Conservation (phyloP, 176 grass and related monocot genomes). For the barley (Hordeum vulgare) region MorexV3_pseudomolecules_assembly NC_058521.1:537788156-537788655, state of each 20-base stretch:
- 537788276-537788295: slow-evolving; percentile 11
- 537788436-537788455: slow-evolving; percentile 52
- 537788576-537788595: slow-evolving; percentile 79
- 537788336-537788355: slow-evolving; percentile 91
- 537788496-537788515: slow-evolving; percentile 89
- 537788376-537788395: slow-evolving; percentile 72
- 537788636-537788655: background rate
- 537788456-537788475: slow-evolving; percentile 66
- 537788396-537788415: slow-evolving; percentile 80
- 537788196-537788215: background rate
- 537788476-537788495: slow-evolving; percentile 92
- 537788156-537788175: background rate
- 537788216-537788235: background rate
- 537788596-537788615: slow-evolving; percentile 29
- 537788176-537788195: background rate
- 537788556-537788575: slow-evolving; percentile 77
- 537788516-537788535: slow-evolving; percentile 81
- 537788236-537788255: background rate
- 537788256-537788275: background rate
- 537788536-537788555: slow-evolving; percentile 78
- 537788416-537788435: slow-evolving; percentile 93
- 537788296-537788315: slow-evolving; percentile 59
- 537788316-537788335: slow-evolving; percentile 77
- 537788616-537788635: slow-evolving; percentile 12
- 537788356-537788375: slow-evolving; percentile 86